A percentile compares a stretch with the other conserved stretches of the same genome.
Conservation (phyloP, 176 grass and related monocot species). For the Carex littledalei region DNA sequence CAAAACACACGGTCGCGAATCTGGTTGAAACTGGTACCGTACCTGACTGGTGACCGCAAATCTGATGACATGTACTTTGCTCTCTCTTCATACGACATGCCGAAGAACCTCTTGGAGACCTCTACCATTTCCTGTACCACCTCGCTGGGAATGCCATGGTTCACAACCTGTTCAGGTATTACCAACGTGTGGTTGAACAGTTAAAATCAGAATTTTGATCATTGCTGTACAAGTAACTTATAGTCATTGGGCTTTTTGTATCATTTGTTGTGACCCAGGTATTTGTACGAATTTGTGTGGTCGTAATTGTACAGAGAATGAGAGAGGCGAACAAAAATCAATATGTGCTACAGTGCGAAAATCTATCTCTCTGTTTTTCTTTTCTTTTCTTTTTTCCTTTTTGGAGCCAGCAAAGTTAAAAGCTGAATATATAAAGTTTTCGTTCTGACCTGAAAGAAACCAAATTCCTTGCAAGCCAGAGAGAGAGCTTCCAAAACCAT, state of each 20-base stretch:
- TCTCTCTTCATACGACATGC: constrained; percentile 45
- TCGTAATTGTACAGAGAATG: background rate
- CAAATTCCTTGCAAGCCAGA: constrained; percentile 53
- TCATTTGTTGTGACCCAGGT: background rate
- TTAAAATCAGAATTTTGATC: background rate
- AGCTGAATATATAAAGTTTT: background rate
- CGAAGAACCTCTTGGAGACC: constrained; percentile 69
- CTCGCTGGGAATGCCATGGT: constrained; percentile 37
- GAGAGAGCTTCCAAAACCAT: constrained; percentile 39
- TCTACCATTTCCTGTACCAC: constrained; percentile 31
- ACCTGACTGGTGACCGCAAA: constrained; percentile 41
- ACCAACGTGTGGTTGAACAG: background rate
- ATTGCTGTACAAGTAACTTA: background rate
- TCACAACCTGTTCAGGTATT: constrained; percentile 49
- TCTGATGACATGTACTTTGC: constrained; percentile 65
- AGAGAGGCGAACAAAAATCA: background rate
- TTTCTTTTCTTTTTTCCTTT: too few relatives aligned
- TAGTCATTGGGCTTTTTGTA: background rate
- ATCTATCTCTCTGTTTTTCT: background rate
- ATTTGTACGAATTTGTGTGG: background rate
- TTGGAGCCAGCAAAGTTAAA: background rate
- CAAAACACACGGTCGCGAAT: constrained; percentile 64
- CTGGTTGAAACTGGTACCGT: constrained; percentile 99
- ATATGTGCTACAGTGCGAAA: background rate
- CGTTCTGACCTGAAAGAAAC: constrained; percentile 71